These are phyloP conservation scores for Hemileia vastatrix DNA, from an alignment of 1,284 basidiomycete species.

Conservation along the genomic window DNA sequence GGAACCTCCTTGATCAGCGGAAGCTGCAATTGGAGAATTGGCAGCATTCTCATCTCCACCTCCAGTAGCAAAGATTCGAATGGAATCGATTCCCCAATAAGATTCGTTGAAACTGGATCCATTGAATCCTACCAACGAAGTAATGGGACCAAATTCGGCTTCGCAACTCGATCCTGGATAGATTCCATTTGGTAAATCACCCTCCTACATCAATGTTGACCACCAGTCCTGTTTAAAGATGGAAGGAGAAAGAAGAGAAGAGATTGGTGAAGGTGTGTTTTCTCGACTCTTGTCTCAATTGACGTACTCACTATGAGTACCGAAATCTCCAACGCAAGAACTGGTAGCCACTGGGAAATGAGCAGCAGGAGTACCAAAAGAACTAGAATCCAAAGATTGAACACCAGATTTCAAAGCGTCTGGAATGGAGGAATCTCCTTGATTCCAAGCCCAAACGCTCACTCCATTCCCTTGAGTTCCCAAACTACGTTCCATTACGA, in stretches of 20 bases:
- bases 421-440: slow-evolving; percentile 24
- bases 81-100: neutral
- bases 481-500: slow-evolving; percentile 39
- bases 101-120: neutral
- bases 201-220: neutral
- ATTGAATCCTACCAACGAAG: neutral
- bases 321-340: slow-evolving; percentile 33
- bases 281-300: slow-evolving; percentile 30
- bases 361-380: slow-evolving; percentile 34
- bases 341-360: slow-evolving; percentile 31
- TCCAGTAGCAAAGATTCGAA: neutral
- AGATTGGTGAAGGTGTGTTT: too few relatives aligned
- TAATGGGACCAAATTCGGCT: neutral
- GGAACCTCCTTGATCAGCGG: neutral
- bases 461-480: slow-evolving; percentile 36
- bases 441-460: slow-evolving; percentile 39
- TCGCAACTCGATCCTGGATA: neutral
- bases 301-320: slow-evolving; percentile 35
- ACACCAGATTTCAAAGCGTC: slow-evolving; percentile 28
- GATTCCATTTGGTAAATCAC: neutral
- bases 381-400: slow-evolving; percentile 28
- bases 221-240: neutral
- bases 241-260: too few relatives aligned
- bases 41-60: neutral
- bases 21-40: neutral